Percentiles rank a stretch among this genome's conserved stretches.
Evolutionary conservation across 2,329 filamentous ascomycete genomes (phyloP).

Genomic region (Paracoccidioides lutzii): DNA sequence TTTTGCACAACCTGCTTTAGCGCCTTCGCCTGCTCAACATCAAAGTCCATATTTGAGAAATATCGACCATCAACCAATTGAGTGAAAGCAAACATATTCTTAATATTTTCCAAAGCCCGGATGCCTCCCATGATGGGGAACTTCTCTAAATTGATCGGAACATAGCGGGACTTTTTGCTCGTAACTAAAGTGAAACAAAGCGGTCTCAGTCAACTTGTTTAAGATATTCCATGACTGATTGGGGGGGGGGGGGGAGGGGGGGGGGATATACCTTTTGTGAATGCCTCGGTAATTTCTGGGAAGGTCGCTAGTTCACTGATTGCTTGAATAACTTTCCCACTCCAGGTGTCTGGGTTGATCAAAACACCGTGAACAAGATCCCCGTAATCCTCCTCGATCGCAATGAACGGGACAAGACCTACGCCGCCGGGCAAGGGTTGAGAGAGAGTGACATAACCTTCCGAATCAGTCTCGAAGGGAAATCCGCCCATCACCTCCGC

Average conservation of each 20-base stretch:
- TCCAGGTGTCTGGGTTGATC: not conserved
- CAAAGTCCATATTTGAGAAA: conserved; percentile 1
- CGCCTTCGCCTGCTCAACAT: not conserved
- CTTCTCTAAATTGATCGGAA: not conserved
- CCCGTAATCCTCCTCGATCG: conserved; percentile 2
- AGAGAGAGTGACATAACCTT: conserved; percentile 1
- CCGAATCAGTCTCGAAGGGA: not conserved
- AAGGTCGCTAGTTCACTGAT: not conserved
- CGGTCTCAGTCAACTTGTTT: not conserved
- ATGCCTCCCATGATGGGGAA: not conserved
- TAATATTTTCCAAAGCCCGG: not conserved
- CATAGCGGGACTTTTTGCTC: conserved; percentile 1
- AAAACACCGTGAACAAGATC: conserved; percentile 2
- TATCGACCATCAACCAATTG: conserved; percentile 1
- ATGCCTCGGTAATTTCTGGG: not conserved
- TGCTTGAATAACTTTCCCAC: not conserved
- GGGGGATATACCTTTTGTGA: conserved; percentile 1
- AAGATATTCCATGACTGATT: not conserved
- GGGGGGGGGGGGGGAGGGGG: no score
- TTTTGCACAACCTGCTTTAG: conserved; percentile 1
- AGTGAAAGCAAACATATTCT: not conserved
- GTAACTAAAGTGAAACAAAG: not conserved
- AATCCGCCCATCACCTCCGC: conserved; percentile 2
- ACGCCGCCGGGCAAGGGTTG: not conserved
- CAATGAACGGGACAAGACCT: not conserved